Evolutionary conservation across 2,329 filamentous ascomycete genomes (phyloP).

Genomic region (Xylaria sp.): DNA sequence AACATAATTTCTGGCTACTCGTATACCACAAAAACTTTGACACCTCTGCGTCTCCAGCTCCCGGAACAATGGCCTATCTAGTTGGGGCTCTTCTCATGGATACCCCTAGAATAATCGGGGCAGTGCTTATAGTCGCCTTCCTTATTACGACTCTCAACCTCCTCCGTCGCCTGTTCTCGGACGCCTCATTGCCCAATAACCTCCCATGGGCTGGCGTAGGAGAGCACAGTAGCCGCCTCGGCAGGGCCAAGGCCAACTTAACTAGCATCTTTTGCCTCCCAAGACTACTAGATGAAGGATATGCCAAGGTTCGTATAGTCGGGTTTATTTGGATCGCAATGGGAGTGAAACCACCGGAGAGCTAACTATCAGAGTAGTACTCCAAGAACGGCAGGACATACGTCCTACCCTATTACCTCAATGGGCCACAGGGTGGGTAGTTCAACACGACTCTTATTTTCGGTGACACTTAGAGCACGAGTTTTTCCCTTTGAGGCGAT

Average conservation of each 20-base stretch:
- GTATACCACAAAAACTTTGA: not conserved
- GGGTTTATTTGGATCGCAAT: not conserved
- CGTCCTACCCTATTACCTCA: conserved; percentile 43
- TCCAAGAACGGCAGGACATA: conserved; percentile 39
- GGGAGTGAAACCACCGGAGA: not conserved
- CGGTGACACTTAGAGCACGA: no score
- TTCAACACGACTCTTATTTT: no score
- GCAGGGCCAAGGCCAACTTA: conserved; percentile 38
- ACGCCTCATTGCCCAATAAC: conserved; percentile 31
- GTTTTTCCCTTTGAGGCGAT: no score
- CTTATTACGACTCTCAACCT: conserved; percentile 30
- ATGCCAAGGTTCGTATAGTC: conserved; percentile 33
- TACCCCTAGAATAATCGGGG: conserved; percentile 1
- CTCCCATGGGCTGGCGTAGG: conserved; percentile 39
- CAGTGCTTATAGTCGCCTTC: conserved; percentile 10
- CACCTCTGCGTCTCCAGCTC: not conserved
- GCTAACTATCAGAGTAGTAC: conserved; percentile 32
- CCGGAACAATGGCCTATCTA: conserved; percentile 15
- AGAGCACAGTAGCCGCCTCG: conserved; percentile 7
- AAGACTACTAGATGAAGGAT: conserved; percentile 39
- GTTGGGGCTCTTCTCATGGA: not conserved
- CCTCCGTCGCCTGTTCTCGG: conserved; percentile 36
- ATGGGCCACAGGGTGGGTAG: conserved; percentile 43
- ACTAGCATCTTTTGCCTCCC: conserved; percentile 37
- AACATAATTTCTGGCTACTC: not conserved